Conservation (phyloP, 2,329 filamentous ascomycete genomes). For the Aquanectria penicillioides region DNA sequence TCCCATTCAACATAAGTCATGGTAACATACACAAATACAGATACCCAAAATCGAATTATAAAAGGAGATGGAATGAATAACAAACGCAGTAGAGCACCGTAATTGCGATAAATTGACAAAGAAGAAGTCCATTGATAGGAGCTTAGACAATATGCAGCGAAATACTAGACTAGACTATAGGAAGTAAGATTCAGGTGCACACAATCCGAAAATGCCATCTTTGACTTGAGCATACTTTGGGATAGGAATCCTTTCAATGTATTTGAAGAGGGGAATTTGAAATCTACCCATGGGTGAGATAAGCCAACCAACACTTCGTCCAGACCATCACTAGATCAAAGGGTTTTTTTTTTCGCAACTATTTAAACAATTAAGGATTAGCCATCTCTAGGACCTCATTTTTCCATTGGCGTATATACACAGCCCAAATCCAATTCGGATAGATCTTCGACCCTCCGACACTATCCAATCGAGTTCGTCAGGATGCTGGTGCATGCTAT, state of each 20-base stretch:
- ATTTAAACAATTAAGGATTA: no score
- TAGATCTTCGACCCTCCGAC: no score
- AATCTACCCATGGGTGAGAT: no score
- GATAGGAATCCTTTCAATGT: background rate
- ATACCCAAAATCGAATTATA: background rate
- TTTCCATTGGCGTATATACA: no score
- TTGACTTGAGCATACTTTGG: constrained; percentile 6
- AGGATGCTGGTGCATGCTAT: no score
- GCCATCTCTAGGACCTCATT: no score
- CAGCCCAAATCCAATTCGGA: no score
- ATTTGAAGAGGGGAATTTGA: no score
- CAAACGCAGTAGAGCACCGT: background rate
- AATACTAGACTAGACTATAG: background rate
- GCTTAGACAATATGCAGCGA: constrained; percentile 7
- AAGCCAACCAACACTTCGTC: no score
- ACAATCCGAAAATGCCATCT: constrained; percentile 3
- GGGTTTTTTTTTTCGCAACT: no score
- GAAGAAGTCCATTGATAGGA: background rate
- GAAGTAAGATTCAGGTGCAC: background rate
- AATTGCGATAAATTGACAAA: background rate
- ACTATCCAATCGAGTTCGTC: no score
- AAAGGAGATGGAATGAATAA: background rate
- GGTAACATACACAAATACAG: background rate
- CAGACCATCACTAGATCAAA: no score
- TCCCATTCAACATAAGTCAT: constrained; percentile 1